phyloP scores from a whole-genome alignment of 305 asterid species.

The Fraxinus ornus region DNA sequence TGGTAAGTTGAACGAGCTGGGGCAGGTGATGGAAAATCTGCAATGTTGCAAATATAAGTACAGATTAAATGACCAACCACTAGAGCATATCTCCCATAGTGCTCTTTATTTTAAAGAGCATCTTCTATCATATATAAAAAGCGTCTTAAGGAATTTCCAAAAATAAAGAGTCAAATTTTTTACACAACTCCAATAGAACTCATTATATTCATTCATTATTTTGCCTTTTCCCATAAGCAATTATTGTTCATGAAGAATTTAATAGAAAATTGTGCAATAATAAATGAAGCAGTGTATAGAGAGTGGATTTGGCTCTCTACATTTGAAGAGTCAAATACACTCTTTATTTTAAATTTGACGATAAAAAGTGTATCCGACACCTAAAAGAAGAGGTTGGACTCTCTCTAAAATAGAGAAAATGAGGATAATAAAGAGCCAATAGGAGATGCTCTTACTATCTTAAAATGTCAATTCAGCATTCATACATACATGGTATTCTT shows the following conservation, averaged over 20 bases:
- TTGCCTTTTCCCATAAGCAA: neutral
- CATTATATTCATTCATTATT: too few species aligned
- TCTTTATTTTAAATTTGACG: neutral
- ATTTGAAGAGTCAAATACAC: neutral
- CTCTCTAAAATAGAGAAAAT: neutral
- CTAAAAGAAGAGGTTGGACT: neutral
- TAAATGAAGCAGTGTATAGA: neutral
- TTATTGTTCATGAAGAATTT: neutral
- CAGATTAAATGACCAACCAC: neutral
- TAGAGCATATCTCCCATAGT: neutral
- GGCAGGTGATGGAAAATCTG: slow-evolving; percentile 82
- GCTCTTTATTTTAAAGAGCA: neutral
- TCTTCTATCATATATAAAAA: neutral
- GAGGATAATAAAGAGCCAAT: neutral
- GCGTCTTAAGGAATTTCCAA: neutral
- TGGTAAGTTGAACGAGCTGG: slow-evolving; percentile 95
- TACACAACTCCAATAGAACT: neutral
- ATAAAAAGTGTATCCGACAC: neutral
- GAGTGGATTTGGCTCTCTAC: neutral
- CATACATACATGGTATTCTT: neutral
- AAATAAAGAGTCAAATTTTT: neutral
- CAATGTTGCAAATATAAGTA: slow-evolving; percentile 14
- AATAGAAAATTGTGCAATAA: neutral
- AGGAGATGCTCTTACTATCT: neutral
- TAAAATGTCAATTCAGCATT: neutral